Base-by-base conservation (phyloP, 75 land plant species). In the Adiantum capillusveneris region DNA sequence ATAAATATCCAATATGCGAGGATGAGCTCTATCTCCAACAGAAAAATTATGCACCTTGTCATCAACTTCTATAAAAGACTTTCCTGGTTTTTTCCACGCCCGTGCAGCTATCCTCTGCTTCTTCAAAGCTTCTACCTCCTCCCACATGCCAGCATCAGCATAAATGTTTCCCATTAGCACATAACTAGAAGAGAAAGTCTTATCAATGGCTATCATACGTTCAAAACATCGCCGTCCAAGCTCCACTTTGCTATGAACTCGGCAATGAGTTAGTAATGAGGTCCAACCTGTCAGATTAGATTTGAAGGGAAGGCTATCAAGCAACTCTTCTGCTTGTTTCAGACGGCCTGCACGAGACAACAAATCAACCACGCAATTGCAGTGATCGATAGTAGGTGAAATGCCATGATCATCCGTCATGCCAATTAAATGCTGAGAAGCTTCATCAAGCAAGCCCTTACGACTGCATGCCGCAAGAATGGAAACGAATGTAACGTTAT, bases 151-250 rank as follows among this genome's bases (percentile, higher is more conserved):
- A 2, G 62, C 56, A 17, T 64, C 66, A 0, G 88, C 74, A 46
- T 81, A 84, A 0, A 81, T 69, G 31, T 75, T 78, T 0, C 76
- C 68, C 45, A 84, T 37, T 5, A 67, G 63, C 9, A 71, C 75
- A 45, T 65, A 72, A 0, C 67, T 64, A 1, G 57, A 72, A 46
- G 54, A 59, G 36, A 73, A 65, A 6, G 25, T 45, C n/a, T 59
- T 36, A 17, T 80, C 82, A 0, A 74, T 7, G 27, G 70, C 71
- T 0, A 68, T 31, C 16, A 79, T 0, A 34, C 60, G 71, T 12
- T 46, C 43, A 28, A 53, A 53, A 24, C 55, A 25, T 53, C 55
- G 25, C 14, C 55, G 18, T 6, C 55, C 55, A 25, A 53, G 29
- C 25, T 24, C 29, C 14, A 26, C 1, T 25, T 53, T 26, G 9